Base-by-base conservation (phyloP, 2,329 filamentous ascomycete genomes). In the Teratosphaeria gauchensis region DNA sequence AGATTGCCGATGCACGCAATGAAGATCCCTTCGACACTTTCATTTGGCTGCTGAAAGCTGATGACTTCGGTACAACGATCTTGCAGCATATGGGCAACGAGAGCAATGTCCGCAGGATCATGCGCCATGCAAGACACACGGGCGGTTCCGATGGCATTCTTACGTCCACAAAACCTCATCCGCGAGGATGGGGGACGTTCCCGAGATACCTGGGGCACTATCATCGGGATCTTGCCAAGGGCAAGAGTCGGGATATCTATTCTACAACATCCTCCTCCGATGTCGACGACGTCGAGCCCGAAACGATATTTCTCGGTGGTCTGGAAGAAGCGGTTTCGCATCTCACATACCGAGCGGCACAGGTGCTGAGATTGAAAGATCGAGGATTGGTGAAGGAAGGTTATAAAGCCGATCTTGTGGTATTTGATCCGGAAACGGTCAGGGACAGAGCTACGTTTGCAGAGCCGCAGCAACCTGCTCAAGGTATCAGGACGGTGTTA, bases 171-270 rank as follows among this genome's bases (percentile, higher is more conserved):
- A 69, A 69, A 51, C 67, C 67, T 32, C 67, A 69, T 53, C 66
- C 66, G 28, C 53, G 66, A 33, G 67, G 67, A 32, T 69, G 67
- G 67, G 67, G 67, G 2, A 69, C 67, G 4, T 69, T 69, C 55
- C 60, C 65, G 4, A 38, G 67, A 35, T 69, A 69, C 48, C 33
- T 69, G 11, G 67, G 67, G 1, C 67, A 69, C 57, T 69, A 69
- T 30, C 63, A 61, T 16, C 60, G 67, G 2, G 67, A 68, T 51
- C 57, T 69, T 14, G 56, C 61, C 4, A 16, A 38, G 30, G 67
- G 67, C 11, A 64, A 59, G 53, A 55, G 56, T 5, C 54, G 67
- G 21, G 58, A 69, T 42, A 64, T 69, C 1, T 66, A 65, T 51
- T 60, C 62, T 14, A 54, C 65, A 0, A 61, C 58, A 4, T 53